Evolutionary conservation across 805 yeast genomes (phyloP).

Genomic region (Nakazawaea anatomiae): DNA sequence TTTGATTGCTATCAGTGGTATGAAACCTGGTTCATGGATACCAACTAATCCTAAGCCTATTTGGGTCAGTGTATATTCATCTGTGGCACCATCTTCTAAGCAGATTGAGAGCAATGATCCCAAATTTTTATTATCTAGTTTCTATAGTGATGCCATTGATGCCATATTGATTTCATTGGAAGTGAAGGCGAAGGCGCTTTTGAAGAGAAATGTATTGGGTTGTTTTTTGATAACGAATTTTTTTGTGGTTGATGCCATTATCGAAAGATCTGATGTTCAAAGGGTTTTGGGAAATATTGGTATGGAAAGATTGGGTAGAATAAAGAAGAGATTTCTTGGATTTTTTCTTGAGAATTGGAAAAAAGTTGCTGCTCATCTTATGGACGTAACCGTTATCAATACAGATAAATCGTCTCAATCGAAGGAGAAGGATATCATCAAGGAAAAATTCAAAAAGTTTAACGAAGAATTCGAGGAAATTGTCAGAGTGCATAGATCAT

Average conservation of each 20-base stretch:
- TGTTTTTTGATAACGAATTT: conserved; percentile 65
- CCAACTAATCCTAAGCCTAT: conserved; percentile 46
- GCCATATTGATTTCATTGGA: conserved; percentile 62
- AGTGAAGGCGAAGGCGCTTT: conserved; percentile 39
- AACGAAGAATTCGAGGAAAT: conserved; percentile 80
- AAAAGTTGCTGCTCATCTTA: conserved; percentile 63
- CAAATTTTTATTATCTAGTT: conserved; percentile 53
- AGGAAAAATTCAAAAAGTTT: conserved; percentile 79
- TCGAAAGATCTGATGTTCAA: conserved; percentile 52
- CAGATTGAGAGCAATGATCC: conserved; percentile 34
- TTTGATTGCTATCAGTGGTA: conserved; percentile 38
- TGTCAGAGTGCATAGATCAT: conserved; percentile 56
- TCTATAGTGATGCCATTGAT: conserved; percentile 74
- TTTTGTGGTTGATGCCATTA: conserved; percentile 67
- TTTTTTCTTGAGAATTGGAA: conserved; percentile 78
- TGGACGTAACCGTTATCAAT: conserved; percentile 72
- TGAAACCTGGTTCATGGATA: conserved; percentile 65
- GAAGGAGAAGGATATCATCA: conserved; percentile 77
- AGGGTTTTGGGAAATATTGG: conserved; percentile 56
- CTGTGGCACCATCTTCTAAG: conserved; percentile 34
- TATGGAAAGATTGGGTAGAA: conserved; percentile 52
- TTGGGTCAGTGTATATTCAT: conserved; percentile 43
- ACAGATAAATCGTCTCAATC: conserved; percentile 31
- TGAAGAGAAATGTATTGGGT: conserved; percentile 53
- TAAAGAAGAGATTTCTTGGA: conserved; percentile 70